Conservation (phyloP, 2,329 filamentous ascomycete species). For the Talaromyces sp. region DNA sequence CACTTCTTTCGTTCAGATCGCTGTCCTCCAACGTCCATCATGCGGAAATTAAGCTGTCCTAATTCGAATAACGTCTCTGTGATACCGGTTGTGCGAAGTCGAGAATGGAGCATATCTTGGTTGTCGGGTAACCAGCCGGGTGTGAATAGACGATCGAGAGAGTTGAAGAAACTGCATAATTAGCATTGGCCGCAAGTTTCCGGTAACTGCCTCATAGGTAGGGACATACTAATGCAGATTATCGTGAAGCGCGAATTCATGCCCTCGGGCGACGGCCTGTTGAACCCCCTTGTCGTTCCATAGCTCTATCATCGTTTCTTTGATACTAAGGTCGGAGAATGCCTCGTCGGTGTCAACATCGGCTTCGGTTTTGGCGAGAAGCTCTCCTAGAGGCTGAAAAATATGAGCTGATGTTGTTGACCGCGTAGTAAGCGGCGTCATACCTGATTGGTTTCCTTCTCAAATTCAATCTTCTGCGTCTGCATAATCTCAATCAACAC, state of each 20-base stretch:
- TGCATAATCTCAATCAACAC: constrained; percentile 88
- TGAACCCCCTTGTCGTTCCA: constrained; percentile 83
- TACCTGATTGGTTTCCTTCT: constrained; percentile 74
- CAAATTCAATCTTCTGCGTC: constrained; percentile 73
- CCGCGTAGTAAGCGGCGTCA: constrained; percentile 5
- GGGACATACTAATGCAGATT: constrained; percentile 79
- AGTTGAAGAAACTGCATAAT: constrained; percentile 69
- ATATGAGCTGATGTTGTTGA: constrained; percentile 11
- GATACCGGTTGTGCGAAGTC: constrained; percentile 88
- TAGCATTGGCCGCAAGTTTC: background rate
- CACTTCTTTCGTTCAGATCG: constrained; percentile 93
- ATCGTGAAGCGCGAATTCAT: constrained; percentile 94
- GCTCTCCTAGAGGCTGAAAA: constrained; percentile 66
- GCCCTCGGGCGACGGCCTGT: constrained; percentile 83
- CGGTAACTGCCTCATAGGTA: background rate
- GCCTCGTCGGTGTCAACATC: constrained; percentile 79
- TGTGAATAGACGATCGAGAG: constrained; percentile 68
- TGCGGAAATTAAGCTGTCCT: constrained; percentile 86
- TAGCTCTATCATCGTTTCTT: constrained; percentile 69
- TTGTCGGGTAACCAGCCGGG: constrained; percentile 82
- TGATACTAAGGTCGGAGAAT: constrained; percentile 61
- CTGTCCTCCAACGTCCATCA: constrained; percentile 94
- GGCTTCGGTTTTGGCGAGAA: constrained; percentile 66
- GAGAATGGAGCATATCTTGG: constrained; percentile 87
- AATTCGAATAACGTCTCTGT: constrained; percentile 92